Conservation (phyloP, 2,329 filamentous ascomycete species). For the Dothideomycetes sp. region DNA sequence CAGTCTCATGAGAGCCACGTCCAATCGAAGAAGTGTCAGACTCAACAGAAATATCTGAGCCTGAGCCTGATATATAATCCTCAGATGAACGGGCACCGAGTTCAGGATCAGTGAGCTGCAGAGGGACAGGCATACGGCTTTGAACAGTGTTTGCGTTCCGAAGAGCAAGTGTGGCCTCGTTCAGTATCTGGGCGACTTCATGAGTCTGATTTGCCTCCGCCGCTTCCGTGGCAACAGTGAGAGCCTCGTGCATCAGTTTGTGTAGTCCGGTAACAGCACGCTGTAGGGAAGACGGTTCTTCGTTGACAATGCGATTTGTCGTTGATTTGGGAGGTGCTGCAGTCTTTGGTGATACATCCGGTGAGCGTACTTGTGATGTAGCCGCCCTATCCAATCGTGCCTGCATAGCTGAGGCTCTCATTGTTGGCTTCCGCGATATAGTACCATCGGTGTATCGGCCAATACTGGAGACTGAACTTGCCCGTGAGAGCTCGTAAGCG, state of each 20-base stretch:
- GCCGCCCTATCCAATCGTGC: not conserved
- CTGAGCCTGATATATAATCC: conserved; percentile 7
- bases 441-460: conserved; percentile 7
- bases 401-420: not conserved
- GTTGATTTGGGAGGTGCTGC: conserved; percentile 6
- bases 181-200: conserved; percentile 28
- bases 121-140: conserved; percentile 8
- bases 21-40: conserved; percentile 2
- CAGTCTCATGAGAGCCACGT: conserved; percentile 3
- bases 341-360: conserved; percentile 8
- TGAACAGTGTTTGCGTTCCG: conserved; percentile 17
- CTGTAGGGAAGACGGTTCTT: conserved; percentile 11
- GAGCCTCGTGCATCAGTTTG: conserved; percentile 31
- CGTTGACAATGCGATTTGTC: not conserved
- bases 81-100: conserved; percentile 8
- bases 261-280: conserved; percentile 28
- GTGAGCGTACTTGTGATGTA: conserved; percentile 5
- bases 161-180: conserved; percentile 26
- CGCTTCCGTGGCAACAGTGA: conserved; percentile 24
- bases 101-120: conserved; percentile 10
- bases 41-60: conserved; percentile 9
- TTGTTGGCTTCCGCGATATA: conserved; percentile 4
- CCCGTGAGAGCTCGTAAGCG: not conserved
- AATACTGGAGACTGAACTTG: conserved; percentile 2
- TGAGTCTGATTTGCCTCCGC: conserved; percentile 21